Percentiles rank a stretch among this genome's conserved stretches.
phyloP scores from a whole-genome alignment of 768 basidiomycete species.

The Leucocoprinus leucothites region DNA sequence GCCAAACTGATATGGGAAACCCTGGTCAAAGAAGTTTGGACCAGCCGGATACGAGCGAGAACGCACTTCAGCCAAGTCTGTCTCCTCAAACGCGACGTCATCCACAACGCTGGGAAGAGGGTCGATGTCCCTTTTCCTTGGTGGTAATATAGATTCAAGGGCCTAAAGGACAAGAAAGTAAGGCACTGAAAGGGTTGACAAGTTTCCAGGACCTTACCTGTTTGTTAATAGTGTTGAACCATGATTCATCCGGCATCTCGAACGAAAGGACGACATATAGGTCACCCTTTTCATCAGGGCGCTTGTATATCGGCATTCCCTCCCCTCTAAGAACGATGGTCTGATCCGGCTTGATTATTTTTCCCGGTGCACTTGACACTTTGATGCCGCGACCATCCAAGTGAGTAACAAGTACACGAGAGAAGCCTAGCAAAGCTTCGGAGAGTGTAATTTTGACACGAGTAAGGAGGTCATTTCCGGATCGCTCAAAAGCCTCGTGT shows the following conservation, averaged over 20 bases:
- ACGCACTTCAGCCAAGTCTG: slow-evolving; percentile 63
- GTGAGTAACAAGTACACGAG: slow-evolving; percentile 85
- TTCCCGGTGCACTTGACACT: slow-evolving; percentile 69
- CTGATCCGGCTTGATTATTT: slow-evolving; percentile 72
- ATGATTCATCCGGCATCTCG: slow-evolving; percentile 83
- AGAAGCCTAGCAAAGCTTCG: slow-evolving; percentile 94
- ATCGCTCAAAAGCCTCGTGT: slow-evolving; percentile 82
- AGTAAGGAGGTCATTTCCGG: slow-evolving; percentile 77
- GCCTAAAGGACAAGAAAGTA: slow-evolving; percentile 37
- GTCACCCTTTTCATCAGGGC: slow-evolving; percentile 68
- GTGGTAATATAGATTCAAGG: slow-evolving; percentile 65
- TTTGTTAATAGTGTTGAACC: slow-evolving; percentile 65
- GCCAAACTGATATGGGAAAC: slow-evolving; percentile 68
- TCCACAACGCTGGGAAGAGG: slow-evolving; percentile 72
- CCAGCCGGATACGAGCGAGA: slow-evolving; percentile 71
- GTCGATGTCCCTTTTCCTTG: slow-evolving; percentile 71
- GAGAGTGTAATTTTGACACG: slow-evolving; percentile 85
- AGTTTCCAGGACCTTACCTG: slow-evolving; percentile 36
- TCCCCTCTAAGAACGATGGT: slow-evolving; percentile 77
- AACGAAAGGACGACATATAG: slow-evolving; percentile 79
- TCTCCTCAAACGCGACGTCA: slow-evolving; percentile 39
- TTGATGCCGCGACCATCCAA: slow-evolving; percentile 91
- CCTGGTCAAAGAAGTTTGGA: slow-evolving; percentile 76
- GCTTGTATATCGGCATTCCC: slow-evolving; percentile 83
- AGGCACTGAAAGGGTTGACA: not conserved